Conservation (phyloP, 2,329 filamentous ascomycete genomes). For the Sporothrix variecibatus region DNA sequence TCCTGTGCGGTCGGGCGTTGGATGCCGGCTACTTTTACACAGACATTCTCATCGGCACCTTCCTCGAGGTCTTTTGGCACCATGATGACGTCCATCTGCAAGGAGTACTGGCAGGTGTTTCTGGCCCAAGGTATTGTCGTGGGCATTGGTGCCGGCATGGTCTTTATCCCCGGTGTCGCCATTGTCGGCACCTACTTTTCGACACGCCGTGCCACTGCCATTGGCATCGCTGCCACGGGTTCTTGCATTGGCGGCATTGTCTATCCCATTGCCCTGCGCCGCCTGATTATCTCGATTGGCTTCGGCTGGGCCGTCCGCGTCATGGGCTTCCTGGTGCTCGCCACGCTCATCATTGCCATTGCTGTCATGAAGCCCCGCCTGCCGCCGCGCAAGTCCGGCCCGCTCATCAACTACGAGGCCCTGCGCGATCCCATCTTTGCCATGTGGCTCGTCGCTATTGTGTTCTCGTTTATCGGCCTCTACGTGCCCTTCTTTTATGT, state of each 20-base stretch:
- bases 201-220: conserved; percentile 22
- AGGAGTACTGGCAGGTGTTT: conserved; percentile 51
- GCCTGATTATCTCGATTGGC: conserved; percentile 33
- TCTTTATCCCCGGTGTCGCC: conserved; percentile 56
- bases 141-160: conserved; percentile 57
- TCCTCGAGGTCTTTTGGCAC: conserved; percentile 50
- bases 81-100: conserved; percentile 45
- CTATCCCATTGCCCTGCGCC: conserved; percentile 35
- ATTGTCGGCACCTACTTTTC: conserved; percentile 57
- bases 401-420: conserved; percentile 27
- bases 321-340: conserved; percentile 30
- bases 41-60: conserved; percentile 45
- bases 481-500: conserved; percentile 28
- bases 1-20: conserved; percentile 48
- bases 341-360: conserved; percentile 24
- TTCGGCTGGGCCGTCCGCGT: conserved; percentile 34
- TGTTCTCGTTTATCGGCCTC: conserved; percentile 26
- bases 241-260: conserved; percentile 38
- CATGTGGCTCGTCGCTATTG: conserved; percentile 23
- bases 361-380: conserved; percentile 27
- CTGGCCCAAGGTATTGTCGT: conserved; percentile 58
- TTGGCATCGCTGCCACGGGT: conserved; percentile 22
- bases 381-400: conserved; percentile 28
- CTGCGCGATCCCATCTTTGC: conserved; percentile 27
- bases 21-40: conserved; percentile 50